Percentiles rank a stretch among this genome's conserved stretches.
phyloP scores from a whole-genome alignment of 2,329 filamentous ascomycete genomes.

The Hypomyces perniciosus region DNA sequence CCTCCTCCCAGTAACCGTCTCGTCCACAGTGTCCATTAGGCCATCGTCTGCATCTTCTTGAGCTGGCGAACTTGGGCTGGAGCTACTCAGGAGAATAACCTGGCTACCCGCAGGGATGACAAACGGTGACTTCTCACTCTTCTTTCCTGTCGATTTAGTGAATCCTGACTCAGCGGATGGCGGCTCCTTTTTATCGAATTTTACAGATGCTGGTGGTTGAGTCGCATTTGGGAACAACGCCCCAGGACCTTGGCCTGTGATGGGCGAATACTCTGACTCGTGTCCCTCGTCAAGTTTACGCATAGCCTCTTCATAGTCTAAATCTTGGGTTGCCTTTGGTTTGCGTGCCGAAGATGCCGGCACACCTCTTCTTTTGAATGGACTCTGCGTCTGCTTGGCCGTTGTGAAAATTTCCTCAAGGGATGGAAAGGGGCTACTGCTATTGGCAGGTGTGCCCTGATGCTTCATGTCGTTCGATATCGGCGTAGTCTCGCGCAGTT shows the following conservation, averaged over 20 bases:
- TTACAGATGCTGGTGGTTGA: slow-evolving; percentile 19
- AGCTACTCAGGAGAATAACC: slow-evolving; percentile 27
- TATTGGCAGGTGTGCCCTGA: slow-evolving; percentile 6
- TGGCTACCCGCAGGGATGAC: slow-evolving; percentile 25
- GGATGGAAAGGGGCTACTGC: slow-evolving; percentile 31
- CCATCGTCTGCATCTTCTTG: slow-evolving; percentile 16
- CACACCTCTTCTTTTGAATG: slow-evolving; percentile 17
- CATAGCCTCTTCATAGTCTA: slow-evolving; percentile 41
- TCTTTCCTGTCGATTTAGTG: slow-evolving; percentile 14
- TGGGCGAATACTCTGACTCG: slow-evolving; percentile 21
- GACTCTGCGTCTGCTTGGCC: slow-evolving; percentile 32
- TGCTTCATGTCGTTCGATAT: slow-evolving; percentile 8
- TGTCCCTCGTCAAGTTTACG: slow-evolving; percentile 32
- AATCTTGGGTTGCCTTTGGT: slow-evolving; percentile 22
- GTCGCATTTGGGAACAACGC: slow-evolving; percentile 29
- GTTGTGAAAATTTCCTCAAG: slow-evolving; percentile 37
- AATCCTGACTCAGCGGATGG: slow-evolving; percentile 3
- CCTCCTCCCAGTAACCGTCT: slow-evolving; percentile 15
- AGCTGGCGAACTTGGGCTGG: slow-evolving; percentile 19
- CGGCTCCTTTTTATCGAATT: background rate
- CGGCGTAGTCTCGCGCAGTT: slow-evolving; percentile 13
- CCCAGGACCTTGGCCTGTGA: slow-evolving; percentile 20
- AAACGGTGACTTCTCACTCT: slow-evolving; percentile 20
- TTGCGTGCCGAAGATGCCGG: background rate
- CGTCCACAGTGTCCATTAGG: slow-evolving; percentile 16